Conservation (phyloP, 345 rosid genomes). For the Eucalyptus cloeziana region DNA sequence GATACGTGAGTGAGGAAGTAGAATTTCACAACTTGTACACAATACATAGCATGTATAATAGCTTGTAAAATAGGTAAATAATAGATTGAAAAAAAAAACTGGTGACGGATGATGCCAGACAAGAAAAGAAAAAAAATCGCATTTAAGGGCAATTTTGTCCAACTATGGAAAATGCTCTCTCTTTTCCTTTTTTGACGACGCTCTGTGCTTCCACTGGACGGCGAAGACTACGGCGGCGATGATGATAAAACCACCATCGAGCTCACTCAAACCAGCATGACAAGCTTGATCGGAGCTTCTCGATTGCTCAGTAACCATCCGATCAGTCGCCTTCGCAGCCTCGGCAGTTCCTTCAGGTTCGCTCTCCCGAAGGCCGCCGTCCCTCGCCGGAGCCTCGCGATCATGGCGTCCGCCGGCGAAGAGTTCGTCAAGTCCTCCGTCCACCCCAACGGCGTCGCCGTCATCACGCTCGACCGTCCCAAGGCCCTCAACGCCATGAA, state of each 20-base stretch:
- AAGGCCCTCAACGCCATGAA: slow-evolving; percentile 97
- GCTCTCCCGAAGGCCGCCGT: not conserved
- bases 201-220: not conserved
- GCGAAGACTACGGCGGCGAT: not conserved
- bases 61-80: no score
- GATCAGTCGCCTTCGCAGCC: not conserved
- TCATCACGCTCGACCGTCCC: slow-evolving; percentile 87
- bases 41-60: no score
- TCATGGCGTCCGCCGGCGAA: slow-evolving; percentile 41
- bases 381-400: not conserved
- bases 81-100: no score
- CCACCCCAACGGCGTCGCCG: slow-evolving; percentile 77
- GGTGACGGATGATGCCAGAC: no score
- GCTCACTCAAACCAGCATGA: not conserved
- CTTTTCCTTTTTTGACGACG: not conserved
- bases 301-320: slow-evolving; percentile 1
- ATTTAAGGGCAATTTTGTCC: not conserved
- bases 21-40: fast-evolving
- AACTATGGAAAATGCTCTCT: not conserved
- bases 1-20: fast-evolving
- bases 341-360: not conserved
- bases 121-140: no score
- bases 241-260: not conserved
- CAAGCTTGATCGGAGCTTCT: not conserved
- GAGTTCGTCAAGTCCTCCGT: slow-evolving; percentile 68